Conservation (phyloP, 768 basidiomycete genomes). For the Amanita rimosa region DNA sequence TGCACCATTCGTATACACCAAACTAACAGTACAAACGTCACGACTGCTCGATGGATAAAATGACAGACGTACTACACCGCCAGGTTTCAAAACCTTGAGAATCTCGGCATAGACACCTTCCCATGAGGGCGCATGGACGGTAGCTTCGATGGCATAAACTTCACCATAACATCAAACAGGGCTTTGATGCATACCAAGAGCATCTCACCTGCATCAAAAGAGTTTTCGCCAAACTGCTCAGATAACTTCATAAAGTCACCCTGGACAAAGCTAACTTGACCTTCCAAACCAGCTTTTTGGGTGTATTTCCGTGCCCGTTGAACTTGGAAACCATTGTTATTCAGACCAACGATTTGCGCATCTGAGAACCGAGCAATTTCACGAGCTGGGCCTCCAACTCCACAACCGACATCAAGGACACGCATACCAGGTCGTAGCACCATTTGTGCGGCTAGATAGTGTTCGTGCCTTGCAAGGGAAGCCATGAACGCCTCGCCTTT, state of each 20-base stretch:
- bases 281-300: slow-evolving; percentile 56
- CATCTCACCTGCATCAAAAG: slow-evolving; percentile 79
- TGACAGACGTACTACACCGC: slow-evolving; percentile 67
- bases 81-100: slow-evolving; percentile 88
- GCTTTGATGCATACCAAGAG: not conserved
- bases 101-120: slow-evolving; percentile 95
- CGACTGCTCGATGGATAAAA: not conserved
- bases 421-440: slow-evolving; percentile 80
- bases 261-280: slow-evolving; percentile 74
- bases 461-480: slow-evolving; percentile 87
- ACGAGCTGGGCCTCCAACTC: slow-evolving; percentile 93
- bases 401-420: slow-evolving; percentile 97
- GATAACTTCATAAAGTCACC: slow-evolving; percentile 95
- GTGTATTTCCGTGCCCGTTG: slow-evolving; percentile 81
- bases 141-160: slow-evolving; percentile 98
- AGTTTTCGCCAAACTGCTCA: slow-evolving; percentile 86
- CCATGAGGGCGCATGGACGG: slow-evolving; percentile 90
- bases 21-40: slow-evolving; percentile 41
- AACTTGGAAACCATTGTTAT: slow-evolving; percentile 96
- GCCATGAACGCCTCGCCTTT: slow-evolving; percentile 73
- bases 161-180: slow-evolving; percentile 1
- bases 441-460: slow-evolving; percentile 91
- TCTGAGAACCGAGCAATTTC: slow-evolving; percentile 92
- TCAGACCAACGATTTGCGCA: slow-evolving; percentile 72
- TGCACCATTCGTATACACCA: slow-evolving; percentile 98